phyloP scores from a whole-genome alignment of 805 yeast species.

The Spathaspora girioi region DNA sequence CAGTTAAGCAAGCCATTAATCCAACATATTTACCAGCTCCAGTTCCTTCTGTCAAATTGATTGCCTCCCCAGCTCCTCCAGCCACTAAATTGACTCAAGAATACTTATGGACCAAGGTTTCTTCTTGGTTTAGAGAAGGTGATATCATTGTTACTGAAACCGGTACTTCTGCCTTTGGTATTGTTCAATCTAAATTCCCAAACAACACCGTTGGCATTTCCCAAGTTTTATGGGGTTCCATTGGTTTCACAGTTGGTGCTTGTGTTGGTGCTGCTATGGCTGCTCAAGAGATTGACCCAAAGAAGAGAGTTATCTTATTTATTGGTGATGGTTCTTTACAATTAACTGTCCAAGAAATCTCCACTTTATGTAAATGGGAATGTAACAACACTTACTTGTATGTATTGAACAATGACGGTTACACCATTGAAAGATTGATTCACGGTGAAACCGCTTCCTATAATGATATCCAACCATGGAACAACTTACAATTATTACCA shows the following conservation, averaged over 20 bases:
- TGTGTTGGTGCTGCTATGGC: conserved; percentile 68
- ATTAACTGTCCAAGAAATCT: conserved; percentile 71
- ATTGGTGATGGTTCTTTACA: conserved; percentile 78
- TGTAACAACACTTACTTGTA: conserved; percentile 61
- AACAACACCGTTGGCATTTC: conserved; percentile 61
- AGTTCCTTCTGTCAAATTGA: conserved; percentile 50
- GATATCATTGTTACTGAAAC: conserved; percentile 71
- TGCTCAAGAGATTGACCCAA: conserved; percentile 59
- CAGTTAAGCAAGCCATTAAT: conserved; percentile 32
- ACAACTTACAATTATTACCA: conserved; percentile 55
- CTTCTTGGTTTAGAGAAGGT: conserved; percentile 62
- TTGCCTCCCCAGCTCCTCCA: conserved; percentile 37
- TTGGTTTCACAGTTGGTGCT: conserved; percentile 70
- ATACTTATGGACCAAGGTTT: conserved; percentile 65
- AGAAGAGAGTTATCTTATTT: conserved; percentile 61
- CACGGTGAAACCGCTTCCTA: conserved; percentile 66
- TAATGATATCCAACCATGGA: conserved; percentile 70
- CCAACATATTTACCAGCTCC: conserved; percentile 48
- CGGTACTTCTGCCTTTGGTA: conserved; percentile 77
- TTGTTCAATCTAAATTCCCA: conserved; percentile 65
- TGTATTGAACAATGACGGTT: conserved; percentile 70
- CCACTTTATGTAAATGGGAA: conserved; percentile 66
- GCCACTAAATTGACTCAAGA: conserved; percentile 48
- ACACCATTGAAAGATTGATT: conserved; percentile 73
- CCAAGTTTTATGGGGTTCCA: conserved; percentile 76